Evolutionary conservation across 495 filamentous ascomycete species (phyloP), one percentile per base, ranked within the genome.

Genomic region (Aspergillus baeticus): DNA sequence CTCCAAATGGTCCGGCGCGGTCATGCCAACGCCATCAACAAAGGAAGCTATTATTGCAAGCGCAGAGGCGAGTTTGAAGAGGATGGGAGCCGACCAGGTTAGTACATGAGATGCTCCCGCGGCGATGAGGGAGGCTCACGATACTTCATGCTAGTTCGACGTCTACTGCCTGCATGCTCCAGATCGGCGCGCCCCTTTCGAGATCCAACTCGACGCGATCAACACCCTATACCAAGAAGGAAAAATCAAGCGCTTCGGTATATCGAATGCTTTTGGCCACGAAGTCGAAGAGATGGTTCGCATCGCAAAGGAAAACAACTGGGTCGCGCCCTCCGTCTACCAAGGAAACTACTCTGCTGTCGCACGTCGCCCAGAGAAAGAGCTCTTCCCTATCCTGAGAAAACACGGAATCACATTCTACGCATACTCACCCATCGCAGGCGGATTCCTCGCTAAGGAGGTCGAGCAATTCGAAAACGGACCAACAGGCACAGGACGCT

Each of bases 351-450:
- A 82, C 55, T 74, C 76, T 35, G 59, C 68, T 10, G 52, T 79
- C 33, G 64, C 63, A 5, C 66, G 81, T 22, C 52, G 60, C n/a
- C 64, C 59, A 17, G 81, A 82, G 51, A 58, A 58, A 10, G 70
- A 76, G 33, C 58, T 82, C 4, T 67, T 82, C 42, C 75, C 77
- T 2, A 55, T 74, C 6, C 59, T 80, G 11, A 71, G 77, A 18
- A 67, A 71, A 39, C 68, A 79, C 42, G 65, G 62, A 3, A 81
- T 82, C 17, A 54, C 67, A 2, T 76, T 79, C 44, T 74, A 75
- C 46, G 75, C 68, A 0, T 81, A 74, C 70, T 75, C 80, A 35
- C 81, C 81, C 1, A 65, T 82, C 6, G 80, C 77, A 3, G 81
- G 81, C 14, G 81, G 82, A 1, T 73, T 79, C 26, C 50, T 76